These are phyloP conservation scores for Bolboschoenus planiculmis DNA, from an alignment of 176 grass and related monocot genomes.

Conservation along the genomic window DNA sequence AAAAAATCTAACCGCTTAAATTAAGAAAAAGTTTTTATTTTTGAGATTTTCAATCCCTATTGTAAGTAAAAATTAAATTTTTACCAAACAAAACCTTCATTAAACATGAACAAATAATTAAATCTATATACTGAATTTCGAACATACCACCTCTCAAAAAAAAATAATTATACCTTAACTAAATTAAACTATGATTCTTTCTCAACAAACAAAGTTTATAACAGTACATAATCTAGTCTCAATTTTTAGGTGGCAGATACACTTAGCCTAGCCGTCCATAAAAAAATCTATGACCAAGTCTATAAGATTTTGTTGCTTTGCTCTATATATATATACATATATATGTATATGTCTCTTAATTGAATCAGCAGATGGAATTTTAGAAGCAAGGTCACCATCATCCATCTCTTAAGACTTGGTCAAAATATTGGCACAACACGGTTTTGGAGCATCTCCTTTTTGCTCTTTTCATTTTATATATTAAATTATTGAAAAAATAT, in stretches of 20 bases:
- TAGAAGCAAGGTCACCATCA: neutral
- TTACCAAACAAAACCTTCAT: too few species aligned
- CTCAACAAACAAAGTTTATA: neutral
- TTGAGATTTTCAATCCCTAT: too few species aligned
- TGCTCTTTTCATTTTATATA: neutral
- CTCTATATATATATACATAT: neutral
- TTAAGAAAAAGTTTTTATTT: too few species aligned
- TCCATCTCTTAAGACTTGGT: neutral
- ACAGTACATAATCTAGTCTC: neutral
- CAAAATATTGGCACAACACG: neutral
- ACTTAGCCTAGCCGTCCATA: neutral
- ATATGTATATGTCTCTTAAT: neutral
- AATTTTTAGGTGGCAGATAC: neutral
- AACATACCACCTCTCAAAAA: too few species aligned
- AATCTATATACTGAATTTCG: too few species aligned
- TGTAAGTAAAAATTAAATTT: too few species aligned
- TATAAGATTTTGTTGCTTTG: slow-evolving; percentile 2
- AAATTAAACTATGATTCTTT: too few species aligned
- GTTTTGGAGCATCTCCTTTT: neutral
- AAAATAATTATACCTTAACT: too few species aligned
- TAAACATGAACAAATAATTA: too few species aligned
- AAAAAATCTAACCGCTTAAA: too few species aligned
- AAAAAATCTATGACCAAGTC: neutral
- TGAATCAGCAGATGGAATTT: neutral
- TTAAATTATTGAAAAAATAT: neutral